Evolutionary conservation across 2,329 filamentous ascomycete genomes (phyloP), one percentile per base, ranked within the genome.

Genomic region (Leptographium galeiforme): DNA sequence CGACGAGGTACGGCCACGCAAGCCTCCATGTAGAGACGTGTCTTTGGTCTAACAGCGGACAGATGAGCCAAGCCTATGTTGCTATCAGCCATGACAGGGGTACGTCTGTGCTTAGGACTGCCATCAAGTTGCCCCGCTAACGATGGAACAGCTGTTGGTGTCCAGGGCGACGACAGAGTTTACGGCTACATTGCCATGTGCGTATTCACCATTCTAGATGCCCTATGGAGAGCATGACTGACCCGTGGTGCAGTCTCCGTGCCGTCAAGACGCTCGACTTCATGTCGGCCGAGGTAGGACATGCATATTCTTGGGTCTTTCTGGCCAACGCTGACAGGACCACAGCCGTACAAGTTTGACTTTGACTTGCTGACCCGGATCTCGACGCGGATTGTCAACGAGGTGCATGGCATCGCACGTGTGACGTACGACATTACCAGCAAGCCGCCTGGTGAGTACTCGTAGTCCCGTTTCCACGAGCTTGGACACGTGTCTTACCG

Each of bases 331-430:
- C 34, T 36, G 34, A 36, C 34, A 25, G 5, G 25, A 25, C 41
- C 41, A 13, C 34, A 87, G 64, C 77, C 78, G 56, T 89, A 78
- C 67, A 72, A 79, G 52, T 87, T 88, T 62, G 71, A 77, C 52
- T 76, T 76, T 59, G 71, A 74, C 19, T 82, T 89, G 63, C 71
- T 91, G 57, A 78, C 80, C 67, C 71, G 71, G 55, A 81, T 89
- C 36, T 76, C 76, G 47, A 77, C 73, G 14, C 72, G 83, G 56
- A 90, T 90, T 61, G 78, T 86, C 55, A 91, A 89, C 62, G 81
- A 88, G 68, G 84, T 89, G 1, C 73, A 84, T 45, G 85, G 85
- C 12, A 79, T 90, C 18, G 79, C 79, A 60, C 72, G 85, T 40
- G 86, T 90, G 40, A 72, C 80, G 14, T 89, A 88, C 61, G 83